Evolutionary conservation across 805 yeast genomes (phyloP), one percentile per base, ranked within the genome.

Genomic region (Myxozyma kluyveri): DNA sequence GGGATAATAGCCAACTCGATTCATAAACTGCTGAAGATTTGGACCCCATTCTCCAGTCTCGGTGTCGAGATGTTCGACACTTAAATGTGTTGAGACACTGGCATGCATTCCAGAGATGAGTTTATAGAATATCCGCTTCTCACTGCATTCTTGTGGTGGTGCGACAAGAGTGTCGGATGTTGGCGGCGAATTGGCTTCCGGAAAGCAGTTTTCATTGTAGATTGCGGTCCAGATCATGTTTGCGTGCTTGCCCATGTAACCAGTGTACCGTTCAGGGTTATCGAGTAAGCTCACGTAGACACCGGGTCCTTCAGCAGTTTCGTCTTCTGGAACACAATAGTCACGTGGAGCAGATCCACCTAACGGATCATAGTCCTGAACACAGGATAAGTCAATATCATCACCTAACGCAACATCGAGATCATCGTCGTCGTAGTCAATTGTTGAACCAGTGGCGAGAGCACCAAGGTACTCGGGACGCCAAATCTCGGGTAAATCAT

Each of bases 191-290:
- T 26, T 23, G 35, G 31, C 31, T 22, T 43, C 52, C 7, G 82
- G 81, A 71, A 90, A 90, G 67, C 96, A 89, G 72, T 90, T 90
- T 62, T 93, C 96, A 39, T 81, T 83, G 69, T 93, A 93, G 26
- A 93, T 89, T 59, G 95, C 88, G 37, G 81, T 75, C 99, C 99
- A 93, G 42, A 93, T 88, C 65, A 85, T 88, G 60, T 84, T 81
- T 21, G 96, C 88, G 64, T 93, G 96, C 45, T 83, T 81, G 27
- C 99, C 99, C 29, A 89, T 86, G 65, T 93, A 93, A 0, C 99
- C 99, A 0, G 99, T 95, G 72, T 87, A 93, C 63, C 98, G 76
- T 69, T 93, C 99, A 0, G 96, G 96, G 65, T 95, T 95, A 49
- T 86, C 87, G 19, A 84, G 75, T 50, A 93, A 76, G 63, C 90